These are phyloP conservation scores for Rhinocladiella mackenziei DNA, from an alignment of 2,329 filamentous ascomycete genomes.

Conservation along the genomic window DNA sequence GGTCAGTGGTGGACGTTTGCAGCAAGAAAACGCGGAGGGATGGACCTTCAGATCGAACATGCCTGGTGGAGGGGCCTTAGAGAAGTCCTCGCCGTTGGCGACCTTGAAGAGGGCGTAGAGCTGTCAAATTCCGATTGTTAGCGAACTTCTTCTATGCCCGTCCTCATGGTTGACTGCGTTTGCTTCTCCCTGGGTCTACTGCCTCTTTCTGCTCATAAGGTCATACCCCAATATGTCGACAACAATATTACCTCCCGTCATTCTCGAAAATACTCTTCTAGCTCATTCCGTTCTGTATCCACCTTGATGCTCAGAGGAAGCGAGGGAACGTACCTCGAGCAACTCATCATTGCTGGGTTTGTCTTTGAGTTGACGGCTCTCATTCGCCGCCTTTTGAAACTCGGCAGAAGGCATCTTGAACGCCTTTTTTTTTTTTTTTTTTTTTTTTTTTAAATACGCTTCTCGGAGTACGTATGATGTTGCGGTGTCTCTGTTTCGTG, in stretches of 20 bases:
- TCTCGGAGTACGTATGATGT: background rate
- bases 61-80: slow-evolving; percentile 33
- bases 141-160: too few relatives aligned
- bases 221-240: too few relatives aligned
- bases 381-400: slow-evolving; percentile 35
- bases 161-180: too few relatives aligned
- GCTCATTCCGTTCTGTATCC: background rate
- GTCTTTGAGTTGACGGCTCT: slow-evolving; percentile 35
- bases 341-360: slow-evolving; percentile 38
- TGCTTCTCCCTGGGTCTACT: too few relatives aligned
- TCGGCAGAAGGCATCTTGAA: slow-evolving; percentile 29
- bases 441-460: background rate
- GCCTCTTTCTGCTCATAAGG: too few relatives aligned
- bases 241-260: too few relatives aligned
- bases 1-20: background rate
- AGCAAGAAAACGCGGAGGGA: slow-evolving; percentile 58
- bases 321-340: slow-evolving; percentile 31
- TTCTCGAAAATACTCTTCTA: background rate
- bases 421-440: slow-evolving; percentile 1
- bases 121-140: too few relatives aligned
- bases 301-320: background rate
- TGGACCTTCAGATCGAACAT: slow-evolving; percentile 42
- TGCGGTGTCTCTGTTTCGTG: too few relatives aligned
- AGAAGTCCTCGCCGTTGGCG: slow-evolving; percentile 28
- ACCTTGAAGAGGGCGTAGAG: slow-evolving; percentile 41